Percentiles rank a stretch among this genome's conserved stretches.
These are phyloP conservation scores for Chrysanthemum makinoi DNA, from an alignment of 129 eudicot genomes.

Conservation along the genomic window DNA sequence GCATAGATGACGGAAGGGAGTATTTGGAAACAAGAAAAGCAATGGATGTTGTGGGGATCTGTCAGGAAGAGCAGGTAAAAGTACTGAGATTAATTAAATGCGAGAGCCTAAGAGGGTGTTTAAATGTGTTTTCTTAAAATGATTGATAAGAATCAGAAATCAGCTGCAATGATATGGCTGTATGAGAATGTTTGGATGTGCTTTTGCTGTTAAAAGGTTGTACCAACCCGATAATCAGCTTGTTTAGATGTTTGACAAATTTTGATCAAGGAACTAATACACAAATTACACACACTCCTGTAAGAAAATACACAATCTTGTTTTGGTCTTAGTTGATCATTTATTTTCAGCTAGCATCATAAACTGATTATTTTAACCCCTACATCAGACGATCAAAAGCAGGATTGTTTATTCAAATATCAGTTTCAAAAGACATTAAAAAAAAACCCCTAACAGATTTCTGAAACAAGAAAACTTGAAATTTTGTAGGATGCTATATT, in stretches of 20 bases:
- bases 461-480: not conserved
- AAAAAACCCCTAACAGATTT: too few species aligned
- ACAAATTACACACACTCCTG: too few species aligned
- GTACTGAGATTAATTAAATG: not conserved
- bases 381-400: not conserved
- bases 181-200: too few species aligned
- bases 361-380: too few species aligned
- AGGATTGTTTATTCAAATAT: not conserved
- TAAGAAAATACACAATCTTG: too few species aligned
- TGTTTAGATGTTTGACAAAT: too few species aligned
- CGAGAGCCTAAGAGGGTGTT: not conserved
- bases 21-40: slow-evolving; percentile 89
- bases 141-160: not conserved
- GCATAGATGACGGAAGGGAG: slow-evolving; percentile 88
- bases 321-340: too few species aligned
- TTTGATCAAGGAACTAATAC: too few species aligned
- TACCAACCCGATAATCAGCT: too few species aligned
- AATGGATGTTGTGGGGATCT: slow-evolving; percentile 97
- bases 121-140: not conserved
- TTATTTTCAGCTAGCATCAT: too few species aligned
- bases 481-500: slow-evolving; percentile 82
- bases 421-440: not conserved
- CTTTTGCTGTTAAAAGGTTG: too few species aligned
- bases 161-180: too few species aligned
- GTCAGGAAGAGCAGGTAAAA: slow-evolving; percentile 84